Percentiles rank a stretch among this genome's conserved stretches.
phyloP scores from a whole-genome alignment of 768 basidiomycete genomes.

The Hydnum rufescens region DNA sequence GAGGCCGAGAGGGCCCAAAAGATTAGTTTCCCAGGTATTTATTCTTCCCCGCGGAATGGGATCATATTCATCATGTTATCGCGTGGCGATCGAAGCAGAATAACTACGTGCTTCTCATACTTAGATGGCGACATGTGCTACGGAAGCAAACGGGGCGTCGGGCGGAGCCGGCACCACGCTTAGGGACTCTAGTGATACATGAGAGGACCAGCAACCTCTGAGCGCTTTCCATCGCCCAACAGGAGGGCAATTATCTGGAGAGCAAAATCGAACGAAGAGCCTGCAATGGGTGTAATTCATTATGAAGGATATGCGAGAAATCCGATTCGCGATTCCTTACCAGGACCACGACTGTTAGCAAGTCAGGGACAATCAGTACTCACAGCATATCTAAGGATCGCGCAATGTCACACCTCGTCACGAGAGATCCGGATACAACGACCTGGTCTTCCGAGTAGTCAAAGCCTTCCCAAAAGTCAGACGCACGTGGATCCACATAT shows the following conservation, averaged over 20 bases:
- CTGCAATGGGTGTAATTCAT: not conserved
- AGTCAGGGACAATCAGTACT: too few relatives aligned
- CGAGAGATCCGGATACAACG: not conserved
- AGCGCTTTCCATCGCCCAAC: constrained; percentile 12
- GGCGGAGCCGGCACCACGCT: too few relatives aligned
- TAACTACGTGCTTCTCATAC: too few relatives aligned
- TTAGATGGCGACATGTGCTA: too few relatives aligned
- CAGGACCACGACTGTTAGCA: too few relatives aligned
- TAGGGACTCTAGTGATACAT: too few relatives aligned
- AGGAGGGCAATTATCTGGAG: not conserved
- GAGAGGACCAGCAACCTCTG: not conserved
- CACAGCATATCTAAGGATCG: not conserved
- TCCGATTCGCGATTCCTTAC: not conserved
- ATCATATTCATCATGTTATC: too few relatives aligned
- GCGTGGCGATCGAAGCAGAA: too few relatives aligned
- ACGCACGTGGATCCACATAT: not conserved
- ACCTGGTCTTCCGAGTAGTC: constrained; percentile 51
- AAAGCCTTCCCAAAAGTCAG: constrained; percentile 29
- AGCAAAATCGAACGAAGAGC: not conserved
- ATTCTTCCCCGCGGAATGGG: too few relatives aligned
- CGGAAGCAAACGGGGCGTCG: too few relatives aligned
- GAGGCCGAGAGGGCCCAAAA: too few relatives aligned
- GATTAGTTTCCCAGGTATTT: too few relatives aligned
- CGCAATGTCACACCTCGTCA: constrained; percentile 13
- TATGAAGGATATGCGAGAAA: not conserved